Evolutionary conservation across 805 yeast species (phyloP), one percentile per base, ranked within the genome.

Genomic region (Zygoascus bituminiphila): DNA sequence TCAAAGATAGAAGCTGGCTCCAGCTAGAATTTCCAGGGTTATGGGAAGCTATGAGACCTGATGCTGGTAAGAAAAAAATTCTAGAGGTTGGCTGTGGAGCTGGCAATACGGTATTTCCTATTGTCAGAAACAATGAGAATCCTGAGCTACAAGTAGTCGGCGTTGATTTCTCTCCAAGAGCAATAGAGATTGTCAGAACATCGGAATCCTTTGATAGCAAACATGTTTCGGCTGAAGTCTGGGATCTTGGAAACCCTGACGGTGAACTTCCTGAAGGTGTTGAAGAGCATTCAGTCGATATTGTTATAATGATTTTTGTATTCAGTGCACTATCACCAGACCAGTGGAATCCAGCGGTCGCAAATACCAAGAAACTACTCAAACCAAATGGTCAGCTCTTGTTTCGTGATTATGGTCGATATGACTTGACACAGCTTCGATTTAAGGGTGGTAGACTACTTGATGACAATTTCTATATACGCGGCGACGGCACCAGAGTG

Each of bases 1-100:
- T 93, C 74, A 93, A 93, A 64, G 96, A 93, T 66, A 75, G 98
- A 57, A 89, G 87, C 61, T 93, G 98, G 98, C 72, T 93, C 51
- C 88, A 86, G 62, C 83, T 91, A 43, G 98, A 93, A 68, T 93
- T 93, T 54, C 98, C 98, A 1, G 69, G 78, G 12, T 67, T 93
- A 31, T 91, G 84, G 61, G 82, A 81, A 52, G 84, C 87, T 5
- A 87, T 95, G 2, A 78, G 79, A 53, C 75, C 77, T 21, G 84
- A 81, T 55, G 73, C 82, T 5, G 84, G 88, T n/a, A 77, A 82
- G 4, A 74, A 75, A 20, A 79, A 82, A 2, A 82, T 93, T 29
- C 73, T 93, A 48, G 98, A 93, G 65, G 83, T 93, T 42, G 98
- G 98, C 2, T 93, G 98, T 68, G 98, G 98, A 49, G 98, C 96